Evolutionary conservation across 2,329 filamentous ascomycete genomes (phyloP), one percentile per base, ranked within the genome.

Genomic region (Chrysoporthe puriensis): DNA sequence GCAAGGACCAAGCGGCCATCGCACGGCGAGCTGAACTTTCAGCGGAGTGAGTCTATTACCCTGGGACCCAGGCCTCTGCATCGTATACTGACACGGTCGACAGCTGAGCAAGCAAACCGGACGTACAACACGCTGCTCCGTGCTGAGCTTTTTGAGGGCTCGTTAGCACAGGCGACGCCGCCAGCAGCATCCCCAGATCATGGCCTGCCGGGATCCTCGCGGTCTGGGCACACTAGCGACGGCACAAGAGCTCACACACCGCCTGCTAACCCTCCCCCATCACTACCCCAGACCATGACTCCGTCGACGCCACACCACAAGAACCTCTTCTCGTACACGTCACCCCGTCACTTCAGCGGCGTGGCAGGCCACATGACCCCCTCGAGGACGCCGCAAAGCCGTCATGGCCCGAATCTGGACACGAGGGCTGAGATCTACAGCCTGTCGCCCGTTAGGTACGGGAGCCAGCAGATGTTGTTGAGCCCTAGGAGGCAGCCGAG

Each of bases 241-340:
- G 88, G 89, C 62, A 91, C 89, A 62, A 86, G 92, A 74, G 91
- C 92, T 62, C 89, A 91, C 72, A 97, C 95, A 6, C 94, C 94
- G 58, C 94, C 94, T 36, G 88, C 86, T 68, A 88, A 89, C 73
- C 82, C 88, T 16, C 81, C 85, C 16, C 83, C 88, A 14, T 84
- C 87, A 34, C 79, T 94, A n/a, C 90, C 92, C 13, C 87, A 91
- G 1, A 90, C 88, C 66, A 84, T 96, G 68, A 97, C 95, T 0
- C 96, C 96, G 0, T 97, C 95, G 1, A 99, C 96, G 4, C 96
- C 96, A 11, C 94, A 97, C 79, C 94, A 97, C 79, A 98, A 97
- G 81, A 99, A 99, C 73, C 87, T 99, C 50, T 98, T 99, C 77
- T 93, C 91, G 36, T 97, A 97, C 77, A 90, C 93, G 79, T 94